Evolutionary conservation across 169 alveolate genomes (phyloP).

Genomic region (Ichthyophthirius multifiliis): DNA sequence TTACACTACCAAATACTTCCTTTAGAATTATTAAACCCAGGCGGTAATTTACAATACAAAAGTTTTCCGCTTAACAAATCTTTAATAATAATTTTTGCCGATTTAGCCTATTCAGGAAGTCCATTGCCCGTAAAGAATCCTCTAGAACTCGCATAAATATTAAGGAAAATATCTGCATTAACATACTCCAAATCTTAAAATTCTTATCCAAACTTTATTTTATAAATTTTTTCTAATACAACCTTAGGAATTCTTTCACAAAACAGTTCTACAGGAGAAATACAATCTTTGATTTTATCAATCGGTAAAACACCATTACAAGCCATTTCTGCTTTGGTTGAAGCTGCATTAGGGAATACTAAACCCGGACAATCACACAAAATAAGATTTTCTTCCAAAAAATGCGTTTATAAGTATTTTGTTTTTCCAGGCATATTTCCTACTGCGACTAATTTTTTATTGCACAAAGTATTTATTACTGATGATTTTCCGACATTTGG

Average conservation of each 20-base stretch:
- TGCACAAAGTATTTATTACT: slow-evolving; percentile 95
- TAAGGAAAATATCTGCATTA: slow-evolving; percentile 60
- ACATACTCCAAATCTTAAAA: slow-evolving; percentile 40
- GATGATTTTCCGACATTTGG: slow-evolving; percentile 99
- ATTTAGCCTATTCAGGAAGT: slow-evolving; percentile 92
- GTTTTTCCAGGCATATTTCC: slow-evolving; percentile 98
- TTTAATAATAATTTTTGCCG: slow-evolving; percentile 92
- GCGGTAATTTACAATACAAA: slow-evolving; percentile 83
- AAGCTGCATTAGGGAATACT: slow-evolving; percentile 96
- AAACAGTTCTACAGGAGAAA: slow-evolving; percentile 92
- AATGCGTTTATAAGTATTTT: slow-evolving; percentile 95
- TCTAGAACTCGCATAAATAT: slow-evolving; percentile 75
- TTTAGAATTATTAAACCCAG: slow-evolving; percentile 69
- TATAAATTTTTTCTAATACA: slow-evolving; percentile 62
- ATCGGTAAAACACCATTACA: slow-evolving; percentile 96
- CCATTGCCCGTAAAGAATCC: slow-evolving; percentile 91
- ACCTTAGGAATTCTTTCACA: slow-evolving; percentile 90
- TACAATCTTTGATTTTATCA: slow-evolving; percentile 90
- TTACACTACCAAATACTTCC: slow-evolving; percentile 43
- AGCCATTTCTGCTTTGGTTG: slow-evolving; percentile 95
- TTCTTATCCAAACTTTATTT: slow-evolving; percentile 51
- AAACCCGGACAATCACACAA: slow-evolving; percentile 92
- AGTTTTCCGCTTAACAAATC: slow-evolving; percentile 95
- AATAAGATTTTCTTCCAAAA: slow-evolving; percentile 74
- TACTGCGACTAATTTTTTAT: slow-evolving; percentile 93